Percentiles rank a stretch among this genome's conserved stretches.
Conservation (phyloP, 192 early-diverging fungal genomes). For the Cladochytrium replicatum region DNA sequence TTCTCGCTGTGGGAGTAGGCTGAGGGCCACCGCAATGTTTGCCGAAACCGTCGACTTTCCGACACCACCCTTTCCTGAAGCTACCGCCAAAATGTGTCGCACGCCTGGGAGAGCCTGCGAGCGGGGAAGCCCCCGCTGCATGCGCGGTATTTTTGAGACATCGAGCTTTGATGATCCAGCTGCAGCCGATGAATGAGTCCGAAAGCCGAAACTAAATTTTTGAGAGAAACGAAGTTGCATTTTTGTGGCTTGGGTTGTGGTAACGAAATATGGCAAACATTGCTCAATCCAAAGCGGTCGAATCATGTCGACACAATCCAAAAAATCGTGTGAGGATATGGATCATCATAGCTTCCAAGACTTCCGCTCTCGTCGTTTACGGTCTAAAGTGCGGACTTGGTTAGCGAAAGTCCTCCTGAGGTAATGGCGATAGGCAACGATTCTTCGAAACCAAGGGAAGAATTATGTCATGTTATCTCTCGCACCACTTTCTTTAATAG, state of each 20-base stretch:
- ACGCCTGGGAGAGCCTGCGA: slow-evolving; percentile 62
- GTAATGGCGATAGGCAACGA: too few relatives aligned
- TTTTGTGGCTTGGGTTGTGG: slow-evolving; percentile 6
- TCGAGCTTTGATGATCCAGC: too few relatives aligned
- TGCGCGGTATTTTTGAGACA: too few relatives aligned
- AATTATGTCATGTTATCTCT: too few relatives aligned
- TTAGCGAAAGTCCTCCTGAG: too few relatives aligned
- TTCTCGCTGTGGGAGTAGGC: slow-evolving; percentile 43
- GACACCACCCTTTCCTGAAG: slow-evolving; percentile 86
- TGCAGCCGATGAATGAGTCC: slow-evolving; percentile 8
- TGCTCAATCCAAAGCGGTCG: background rate
- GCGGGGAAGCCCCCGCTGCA: slow-evolving; percentile 52
- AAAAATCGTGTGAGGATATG: too few relatives aligned
- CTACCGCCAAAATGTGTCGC: slow-evolving; percentile 64
- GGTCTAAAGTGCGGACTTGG: too few relatives aligned
- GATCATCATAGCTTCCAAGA: too few relatives aligned
- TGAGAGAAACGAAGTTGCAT: background rate
- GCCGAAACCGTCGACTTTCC: slow-evolving; percentile 79
- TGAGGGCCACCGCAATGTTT: slow-evolving; percentile 63
- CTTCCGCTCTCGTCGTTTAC: too few relatives aligned
- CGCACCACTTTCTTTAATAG: too few relatives aligned
- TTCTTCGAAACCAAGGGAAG: too few relatives aligned
- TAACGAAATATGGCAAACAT: slow-evolving; percentile 3
- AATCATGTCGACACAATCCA: too few relatives aligned
- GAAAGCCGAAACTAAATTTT: slow-evolving; percentile 4